A percentile compares a stretch with the other conserved stretches of the same genome.
These are phyloP conservation scores for Sporothrix variecibatus DNA, from an alignment of 2,329 filamentous ascomycete species.

Conservation along the genomic window DNA sequence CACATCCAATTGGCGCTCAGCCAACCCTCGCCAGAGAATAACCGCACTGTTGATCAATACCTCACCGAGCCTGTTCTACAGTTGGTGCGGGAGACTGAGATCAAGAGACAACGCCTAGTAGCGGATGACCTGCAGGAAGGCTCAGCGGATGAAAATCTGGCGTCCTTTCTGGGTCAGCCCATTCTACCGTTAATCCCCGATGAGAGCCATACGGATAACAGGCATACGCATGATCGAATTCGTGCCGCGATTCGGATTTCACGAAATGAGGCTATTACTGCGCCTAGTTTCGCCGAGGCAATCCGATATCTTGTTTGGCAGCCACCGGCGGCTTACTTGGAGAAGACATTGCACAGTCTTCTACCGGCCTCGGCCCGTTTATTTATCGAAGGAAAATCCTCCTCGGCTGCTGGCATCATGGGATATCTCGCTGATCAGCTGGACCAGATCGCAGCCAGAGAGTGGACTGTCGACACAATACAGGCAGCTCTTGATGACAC, in stretches of 20 bases:
- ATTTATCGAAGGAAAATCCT: not conserved
- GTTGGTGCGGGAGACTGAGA: slow-evolving; percentile 29
- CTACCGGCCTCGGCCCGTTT: not conserved
- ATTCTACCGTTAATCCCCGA: not conserved
- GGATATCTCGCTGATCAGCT: slow-evolving; percentile 25
- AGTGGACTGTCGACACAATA: slow-evolving; percentile 29
- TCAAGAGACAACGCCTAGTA: not conserved
- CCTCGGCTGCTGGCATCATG: slow-evolving; percentile 13
- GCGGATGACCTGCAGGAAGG: not conserved
- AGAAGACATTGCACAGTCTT: slow-evolving; percentile 19
- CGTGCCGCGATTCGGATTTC: slow-evolving; percentile 29
- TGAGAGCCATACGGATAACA: not conserved
- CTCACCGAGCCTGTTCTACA: slow-evolving; percentile 33
- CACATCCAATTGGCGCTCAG: slow-evolving; percentile 34
- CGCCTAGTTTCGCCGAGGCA: slow-evolving; percentile 27
- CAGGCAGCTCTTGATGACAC: slow-evolving; percentile 11
- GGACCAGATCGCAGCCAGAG: not conserved
- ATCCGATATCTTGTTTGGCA: slow-evolving; percentile 37
- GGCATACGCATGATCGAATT: slow-evolving; percentile 20
- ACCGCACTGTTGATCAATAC: slow-evolving; percentile 26
- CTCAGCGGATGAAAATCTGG: not conserved
- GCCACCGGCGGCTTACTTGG: slow-evolving; percentile 25
- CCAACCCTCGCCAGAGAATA: slow-evolving; percentile 21
- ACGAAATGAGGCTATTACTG: slow-evolving; percentile 25
- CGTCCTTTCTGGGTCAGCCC: slow-evolving; percentile 15